Conservation (phyloP, 2,329 filamentous ascomycete genomes). For the Coniochaeta sp. region DNA sequence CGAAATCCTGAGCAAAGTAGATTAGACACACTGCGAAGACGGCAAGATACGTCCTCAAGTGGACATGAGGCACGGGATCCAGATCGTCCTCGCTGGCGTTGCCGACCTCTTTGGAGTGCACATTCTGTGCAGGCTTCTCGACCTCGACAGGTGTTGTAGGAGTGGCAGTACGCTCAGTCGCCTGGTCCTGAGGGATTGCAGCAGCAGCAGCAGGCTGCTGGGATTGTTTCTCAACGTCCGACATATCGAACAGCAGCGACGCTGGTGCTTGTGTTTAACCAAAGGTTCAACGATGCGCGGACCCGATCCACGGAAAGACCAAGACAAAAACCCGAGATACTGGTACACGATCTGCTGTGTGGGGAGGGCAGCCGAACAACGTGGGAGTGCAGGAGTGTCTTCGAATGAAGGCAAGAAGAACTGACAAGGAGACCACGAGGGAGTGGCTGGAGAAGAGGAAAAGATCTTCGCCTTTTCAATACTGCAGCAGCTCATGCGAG, state of each 20-base stretch:
- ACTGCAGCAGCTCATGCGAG: not conserved
- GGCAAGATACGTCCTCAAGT: conserved; percentile 24
- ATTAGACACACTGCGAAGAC: conserved; percentile 25
- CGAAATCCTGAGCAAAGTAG: conserved; percentile 26
- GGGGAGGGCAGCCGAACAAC: not conserved
- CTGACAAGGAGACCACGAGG: not conserved
- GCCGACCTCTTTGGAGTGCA: not conserved
- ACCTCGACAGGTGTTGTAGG: not conserved
- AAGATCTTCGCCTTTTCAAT: not conserved
- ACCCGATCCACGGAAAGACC: not conserved
- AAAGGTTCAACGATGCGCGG: not conserved
- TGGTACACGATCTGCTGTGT: not conserved
- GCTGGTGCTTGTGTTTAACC: not conserved
- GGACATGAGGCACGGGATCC: conserved; percentile 18
- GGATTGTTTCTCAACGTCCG: not conserved
- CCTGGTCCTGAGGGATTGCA: not conserved
- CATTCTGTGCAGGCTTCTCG: not conserved
- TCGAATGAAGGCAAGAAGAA: not conserved
- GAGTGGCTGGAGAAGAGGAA: not conserved
- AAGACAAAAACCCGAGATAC: not conserved
- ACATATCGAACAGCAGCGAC: not conserved
- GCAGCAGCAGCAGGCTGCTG: not conserved
- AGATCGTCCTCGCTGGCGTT: not conserved
- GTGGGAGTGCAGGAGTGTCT: not conserved
- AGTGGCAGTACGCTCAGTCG: not conserved